Base-by-base conservation (phyloP, 2,329 filamentous ascomycete species). In the Colletotrichum truncatum region DNA sequence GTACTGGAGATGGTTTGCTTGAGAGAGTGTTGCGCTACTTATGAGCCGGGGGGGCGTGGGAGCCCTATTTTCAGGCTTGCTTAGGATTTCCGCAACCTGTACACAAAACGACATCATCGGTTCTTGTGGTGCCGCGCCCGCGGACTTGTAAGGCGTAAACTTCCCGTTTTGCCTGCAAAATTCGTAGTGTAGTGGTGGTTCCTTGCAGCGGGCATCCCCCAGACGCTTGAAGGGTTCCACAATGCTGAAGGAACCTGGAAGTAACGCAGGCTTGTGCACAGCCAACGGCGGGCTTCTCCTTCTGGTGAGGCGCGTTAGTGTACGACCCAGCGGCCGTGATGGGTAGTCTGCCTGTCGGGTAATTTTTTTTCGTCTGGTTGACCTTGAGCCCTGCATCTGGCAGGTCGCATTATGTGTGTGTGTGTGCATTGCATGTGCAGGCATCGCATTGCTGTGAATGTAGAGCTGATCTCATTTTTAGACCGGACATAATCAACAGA, bases 231-330 rank as follows among this genome's bases (percentile, higher is more conserved):
- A 18, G 28, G 46, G 46, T 12, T 49, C 46, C 46, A 49, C 46
- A 18, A 8, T 23, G 46, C 16, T 11, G 46, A 49, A 49, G 26
- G 18, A 10, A 46, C 39, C 10, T 43, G 39, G 25, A 48, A 16
- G 6, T 28, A 30, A 30, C 25, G 14, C 26, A 32, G 26, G 14
- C 4, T 14, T 14, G 38, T n/a, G n/a, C 28, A 30, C 12, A 26
- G 18, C 16, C 28, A 48, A 61, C 28, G 39, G 49, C 43, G 39
- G 5, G 43, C 25, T 61, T 61, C 51, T 39, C 12, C 16, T 28
- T 34, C 21, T 55, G 49, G 32, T 25, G 49, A 62, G 58, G 49
- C 58, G 39, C 41, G 11, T 34, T 62, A 55, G 32, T 56, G 10
- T 26, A 11, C 12, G 39, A 18, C 18, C 39, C 6, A 8, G 39